These are phyloP conservation scores for Atkinsonella texensis DNA, from an alignment of 2,329 filamentous ascomycete genomes.

Conservation along the genomic window DNA sequence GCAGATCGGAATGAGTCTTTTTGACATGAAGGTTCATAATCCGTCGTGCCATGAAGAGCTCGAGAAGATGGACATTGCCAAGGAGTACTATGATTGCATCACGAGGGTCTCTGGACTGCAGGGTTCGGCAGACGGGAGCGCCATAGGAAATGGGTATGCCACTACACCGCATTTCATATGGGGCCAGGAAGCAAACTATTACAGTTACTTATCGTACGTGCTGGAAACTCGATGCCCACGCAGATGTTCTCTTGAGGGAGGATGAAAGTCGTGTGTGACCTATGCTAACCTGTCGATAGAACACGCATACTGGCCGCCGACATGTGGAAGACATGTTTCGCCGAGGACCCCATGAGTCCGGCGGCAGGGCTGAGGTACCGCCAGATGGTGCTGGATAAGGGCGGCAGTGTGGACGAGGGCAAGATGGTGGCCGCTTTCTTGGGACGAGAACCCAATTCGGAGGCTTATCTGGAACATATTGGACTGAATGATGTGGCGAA, in stretches of 20 bases:
- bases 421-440: background rate
- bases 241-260: no score
- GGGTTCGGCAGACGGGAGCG: background rate
- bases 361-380: background rate
- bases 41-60: background rate
- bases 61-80: background rate
- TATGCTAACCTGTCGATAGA: background rate
- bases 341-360: background rate
- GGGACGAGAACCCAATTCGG: conserved; percentile 1
- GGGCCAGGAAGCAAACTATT: conserved; percentile 4
- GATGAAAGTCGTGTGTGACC: no score
- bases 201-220: conserved; percentile 3
- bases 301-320: conserved; percentile 2
- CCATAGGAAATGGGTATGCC: no score
- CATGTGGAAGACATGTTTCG: conserved; percentile 3
- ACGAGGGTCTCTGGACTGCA: background rate
- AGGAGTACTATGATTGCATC: background rate
- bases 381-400: conserved; percentile 2
- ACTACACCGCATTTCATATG: conserved; percentile 1
- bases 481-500: background rate
- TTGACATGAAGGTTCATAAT: conserved; percentile 5
- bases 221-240: background rate
- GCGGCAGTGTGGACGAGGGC: conserved; percentile 3
- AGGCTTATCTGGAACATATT: background rate
- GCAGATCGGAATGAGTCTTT: background rate